These are phyloP conservation scores for Barbarea vulgaris DNA, from an alignment of 345 rosid species.

Conservation along the genomic window DNA sequence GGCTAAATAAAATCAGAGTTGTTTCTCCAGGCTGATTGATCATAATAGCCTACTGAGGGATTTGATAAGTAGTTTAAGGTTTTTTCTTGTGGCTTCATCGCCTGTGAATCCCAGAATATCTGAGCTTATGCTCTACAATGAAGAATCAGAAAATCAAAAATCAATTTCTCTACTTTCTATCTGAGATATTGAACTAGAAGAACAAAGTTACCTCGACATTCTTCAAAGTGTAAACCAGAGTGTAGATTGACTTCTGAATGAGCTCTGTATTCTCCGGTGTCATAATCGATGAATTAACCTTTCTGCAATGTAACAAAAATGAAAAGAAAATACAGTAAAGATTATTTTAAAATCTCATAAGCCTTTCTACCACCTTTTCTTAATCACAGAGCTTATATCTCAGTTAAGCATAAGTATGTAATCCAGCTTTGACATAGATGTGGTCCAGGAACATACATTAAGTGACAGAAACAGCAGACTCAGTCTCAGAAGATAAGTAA, in stretches of 20 bases:
- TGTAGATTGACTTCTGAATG: slow-evolving; percentile 79
- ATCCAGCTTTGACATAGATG: slow-evolving; percentile 19
- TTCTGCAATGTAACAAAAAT: slow-evolving; percentile 43
- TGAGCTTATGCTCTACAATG: slow-evolving; percentile 87
- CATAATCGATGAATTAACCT: slow-evolving; percentile 76
- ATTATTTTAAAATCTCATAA: not conserved
- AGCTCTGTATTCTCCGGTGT: slow-evolving; percentile 94
- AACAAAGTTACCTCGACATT: slow-evolving; percentile 76
- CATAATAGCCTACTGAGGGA: slow-evolving; percentile 91
- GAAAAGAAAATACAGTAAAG: not conserved
- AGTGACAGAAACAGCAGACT: slow-evolving; percentile 7
- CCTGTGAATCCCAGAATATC: slow-evolving; percentile 99
- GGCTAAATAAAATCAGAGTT: slow-evolving; percentile 7
- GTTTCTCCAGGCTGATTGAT: slow-evolving; percentile 33
- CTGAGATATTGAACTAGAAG: not conserved
- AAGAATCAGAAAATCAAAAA: slow-evolving; percentile 5
- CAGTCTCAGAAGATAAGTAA: not conserved
- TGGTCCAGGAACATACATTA: not conserved
- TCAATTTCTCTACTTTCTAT: not conserved
- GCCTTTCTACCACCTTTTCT: not conserved
- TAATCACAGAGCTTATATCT: slow-evolving; percentile 3
- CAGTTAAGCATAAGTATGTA: not conserved
- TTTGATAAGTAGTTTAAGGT: slow-evolving; percentile 85
- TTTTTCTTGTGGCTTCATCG: slow-evolving; percentile 84
- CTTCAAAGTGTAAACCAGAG: slow-evolving; percentile 86